Evolutionary conservation across 2,329 filamentous ascomycete genomes (phyloP).

Genomic region (Stagonosporopsis cucurbitacearum): DNA sequence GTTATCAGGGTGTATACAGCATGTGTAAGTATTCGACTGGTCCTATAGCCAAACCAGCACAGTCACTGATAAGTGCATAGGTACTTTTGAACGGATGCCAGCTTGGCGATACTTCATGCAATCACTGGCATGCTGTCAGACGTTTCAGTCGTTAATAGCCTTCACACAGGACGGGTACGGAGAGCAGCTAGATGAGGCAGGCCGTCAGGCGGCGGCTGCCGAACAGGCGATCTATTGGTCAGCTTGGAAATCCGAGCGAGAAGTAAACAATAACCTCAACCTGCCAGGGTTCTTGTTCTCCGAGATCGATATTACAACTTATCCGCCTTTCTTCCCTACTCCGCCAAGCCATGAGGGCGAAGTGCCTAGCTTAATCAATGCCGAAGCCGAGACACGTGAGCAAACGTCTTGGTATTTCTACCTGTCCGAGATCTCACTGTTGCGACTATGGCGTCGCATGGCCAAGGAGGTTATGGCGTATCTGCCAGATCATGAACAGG

Average conservation of each 20-base stretch:
- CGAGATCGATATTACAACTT: constrained; percentile 9
- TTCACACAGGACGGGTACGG: constrained; percentile 2
- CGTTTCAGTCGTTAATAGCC: constrained; percentile 1
- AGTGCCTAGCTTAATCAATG: neutral
- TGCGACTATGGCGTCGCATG: constrained; percentile 2
- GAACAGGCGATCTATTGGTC: constrained; percentile 20
- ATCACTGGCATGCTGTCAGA: constrained; percentile 1
- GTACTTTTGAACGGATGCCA: neutral
- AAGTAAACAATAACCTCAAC: constrained; percentile 4
- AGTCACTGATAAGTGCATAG: neutral
- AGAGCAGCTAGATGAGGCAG: neutral
- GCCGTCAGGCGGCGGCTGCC: neutral
- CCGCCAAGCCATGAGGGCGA: neutral
- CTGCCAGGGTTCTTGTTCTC: constrained; percentile 1
- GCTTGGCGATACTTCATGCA: constrained; percentile 3
- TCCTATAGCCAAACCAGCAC: neutral
- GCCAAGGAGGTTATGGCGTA: neutral
- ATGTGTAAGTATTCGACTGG: neutral
- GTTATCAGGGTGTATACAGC: neutral
- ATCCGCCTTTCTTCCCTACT: neutral
- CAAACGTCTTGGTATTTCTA: constrained; percentile 16
- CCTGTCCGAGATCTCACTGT: constrained; percentile 18
- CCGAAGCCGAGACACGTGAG: neutral
- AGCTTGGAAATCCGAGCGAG: constrained; percentile 19
- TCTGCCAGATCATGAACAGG: neutral